Base-by-base conservation (phyloP, 495 filamentous ascomycete species). In the Daldinia vernicosa region DNA sequence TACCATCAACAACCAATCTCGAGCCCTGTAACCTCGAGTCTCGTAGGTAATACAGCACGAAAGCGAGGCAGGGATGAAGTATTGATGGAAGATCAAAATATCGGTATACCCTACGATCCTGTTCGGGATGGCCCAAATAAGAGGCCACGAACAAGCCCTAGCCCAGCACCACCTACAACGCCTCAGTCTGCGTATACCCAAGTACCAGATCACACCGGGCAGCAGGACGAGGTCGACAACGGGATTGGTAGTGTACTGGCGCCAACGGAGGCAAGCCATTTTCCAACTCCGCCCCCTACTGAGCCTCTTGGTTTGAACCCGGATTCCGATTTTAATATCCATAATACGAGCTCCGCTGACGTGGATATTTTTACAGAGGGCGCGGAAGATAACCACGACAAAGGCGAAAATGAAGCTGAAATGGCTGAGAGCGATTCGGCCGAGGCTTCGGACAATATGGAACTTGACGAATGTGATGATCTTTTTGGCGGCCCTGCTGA, bases 61-160 rank as follows among this genome's bases (percentile, higher is more conserved):
- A 70, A 70, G 30, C 67, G 67, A 24, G 30, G 7, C 22, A 35
- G 26, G 15, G 55, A 66, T 3, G 55, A 55, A 26, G 22, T 40
- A 19, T 9, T 51, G 27, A 24, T 22, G 2, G 45, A 60, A 28
- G 60, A 65, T 11, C 30, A 39, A 15, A 22, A 45, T 4, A 22
- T 17, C 7, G 24, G 17, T 8, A 27, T 15, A 15, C 14, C 17
- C 0, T 37, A 55, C 30, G 27, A 30, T 32, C n/a, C 27, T n/a
- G 2, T 1, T 6, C 19, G 50, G 32, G 56, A 50, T 24, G 33
- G 1, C 28, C 17, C 67, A 24, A 5, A 19, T 19, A 65, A 65
- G 35, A 59, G 30, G 19, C 11, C 6, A 22, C 43, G 43, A 12
- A 47, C 8, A 24, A 47, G 19, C 8, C 19, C 43, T 11, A 9